These are phyloP conservation scores for Cucurbita moschata DNA, from an alignment of 306 rosid species.

Conservation along the genomic window DNA sequence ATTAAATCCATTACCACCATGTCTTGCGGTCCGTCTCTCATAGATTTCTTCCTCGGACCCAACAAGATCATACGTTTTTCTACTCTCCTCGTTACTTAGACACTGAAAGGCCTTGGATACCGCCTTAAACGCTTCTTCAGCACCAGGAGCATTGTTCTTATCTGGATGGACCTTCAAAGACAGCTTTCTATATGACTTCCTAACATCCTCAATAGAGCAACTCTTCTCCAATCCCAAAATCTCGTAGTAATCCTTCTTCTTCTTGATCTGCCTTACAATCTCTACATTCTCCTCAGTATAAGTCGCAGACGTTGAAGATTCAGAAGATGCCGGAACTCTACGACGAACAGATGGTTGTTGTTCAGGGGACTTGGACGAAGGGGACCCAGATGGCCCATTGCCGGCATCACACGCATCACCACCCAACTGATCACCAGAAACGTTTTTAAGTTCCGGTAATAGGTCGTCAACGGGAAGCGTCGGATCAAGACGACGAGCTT, in stretches of 20 bases:
- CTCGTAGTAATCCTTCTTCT: conserved; percentile 72
- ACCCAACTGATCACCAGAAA: conserved; percentile 17
- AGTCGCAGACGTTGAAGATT: conserved; percentile 21
- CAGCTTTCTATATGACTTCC: conserved; percentile 66
- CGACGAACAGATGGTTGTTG: conserved; percentile 50
- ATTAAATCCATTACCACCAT: conserved; percentile 28
- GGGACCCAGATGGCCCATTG: conserved; percentile 16
- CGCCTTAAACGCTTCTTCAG: conserved; percentile 80
- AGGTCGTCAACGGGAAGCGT: conserved; percentile 49
- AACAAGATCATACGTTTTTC: conserved; percentile 49
- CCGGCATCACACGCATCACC: conserved; percentile 11
- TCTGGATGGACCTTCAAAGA: conserved; percentile 95
- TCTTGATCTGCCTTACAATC: conserved; percentile 57
- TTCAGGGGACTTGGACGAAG: conserved; percentile 23
- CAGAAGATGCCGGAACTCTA: conserved; percentile 25
- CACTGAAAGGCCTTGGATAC: conserved; percentile 95
- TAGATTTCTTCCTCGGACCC: conserved; percentile 63
- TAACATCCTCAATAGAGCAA: conserved; percentile 65
- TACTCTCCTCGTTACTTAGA: conserved; percentile 54
- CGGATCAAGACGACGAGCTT: conserved; percentile 90
- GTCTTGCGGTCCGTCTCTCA: conserved; percentile 42
- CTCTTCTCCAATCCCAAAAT: conserved; percentile 76
- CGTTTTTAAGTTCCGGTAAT: conserved; percentile 22
- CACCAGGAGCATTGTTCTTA: conserved; percentile 81
- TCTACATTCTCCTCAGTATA: conserved; percentile 53